These are phyloP conservation scores for Perkinsus marinus DNA, from an alignment of 169 alveolate genomes.

Conservation along the genomic window DNA sequence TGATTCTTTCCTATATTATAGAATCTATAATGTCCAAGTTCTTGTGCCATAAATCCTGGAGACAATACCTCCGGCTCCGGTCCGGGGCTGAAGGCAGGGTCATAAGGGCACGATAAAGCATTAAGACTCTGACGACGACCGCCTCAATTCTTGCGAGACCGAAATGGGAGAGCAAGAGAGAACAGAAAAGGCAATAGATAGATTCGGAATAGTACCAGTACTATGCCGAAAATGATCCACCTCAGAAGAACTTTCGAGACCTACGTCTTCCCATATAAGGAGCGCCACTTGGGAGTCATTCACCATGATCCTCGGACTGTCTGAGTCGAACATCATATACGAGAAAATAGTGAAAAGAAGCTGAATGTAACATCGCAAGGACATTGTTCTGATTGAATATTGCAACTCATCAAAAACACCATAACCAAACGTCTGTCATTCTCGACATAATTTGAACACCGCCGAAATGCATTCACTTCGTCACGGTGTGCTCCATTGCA, in stretches of 20 bases:
- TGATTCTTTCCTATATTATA: background rate
- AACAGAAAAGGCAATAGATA: background rate
- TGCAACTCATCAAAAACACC: background rate
- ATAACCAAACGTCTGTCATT: too few species aligned
- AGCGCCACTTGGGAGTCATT: background rate
- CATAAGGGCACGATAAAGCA: background rate
- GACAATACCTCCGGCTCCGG: too few species aligned
- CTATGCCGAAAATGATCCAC: background rate
- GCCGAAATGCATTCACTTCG: background rate
- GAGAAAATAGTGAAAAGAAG: background rate
- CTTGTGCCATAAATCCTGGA: too few species aligned
- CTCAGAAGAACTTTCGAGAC: background rate
- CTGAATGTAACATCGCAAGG: background rate
- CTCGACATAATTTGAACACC: background rate
- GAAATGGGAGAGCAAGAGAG: background rate
- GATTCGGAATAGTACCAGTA: background rate
- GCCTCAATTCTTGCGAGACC: background rate
- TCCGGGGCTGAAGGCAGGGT: too few species aligned
- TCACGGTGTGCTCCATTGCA: background rate
- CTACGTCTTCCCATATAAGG: background rate
- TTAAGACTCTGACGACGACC: background rate
- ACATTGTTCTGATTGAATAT: too few species aligned
- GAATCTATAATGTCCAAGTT: too few species aligned
- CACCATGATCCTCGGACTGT: background rate
- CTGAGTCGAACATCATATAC: too few species aligned